These are phyloP conservation scores for Saccharomycopsis javanensis DNA, from an alignment of 805 yeast genomes.

Conservation along the genomic window DNA sequence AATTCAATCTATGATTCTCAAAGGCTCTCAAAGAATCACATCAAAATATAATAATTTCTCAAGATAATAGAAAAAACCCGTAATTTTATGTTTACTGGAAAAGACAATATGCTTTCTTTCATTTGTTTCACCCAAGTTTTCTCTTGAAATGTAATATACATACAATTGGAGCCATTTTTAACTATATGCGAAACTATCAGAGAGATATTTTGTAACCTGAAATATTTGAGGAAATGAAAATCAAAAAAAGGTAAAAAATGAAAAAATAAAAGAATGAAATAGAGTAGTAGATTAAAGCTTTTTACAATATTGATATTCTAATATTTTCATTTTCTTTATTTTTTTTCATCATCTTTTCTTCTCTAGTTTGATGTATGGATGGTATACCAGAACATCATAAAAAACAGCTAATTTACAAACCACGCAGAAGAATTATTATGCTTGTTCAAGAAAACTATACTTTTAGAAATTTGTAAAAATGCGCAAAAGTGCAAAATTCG, in stretches of 20 bases:
- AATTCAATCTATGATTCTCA: too few relatives aligned
- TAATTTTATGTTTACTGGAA: background rate
- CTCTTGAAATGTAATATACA: slow-evolving; percentile 30
- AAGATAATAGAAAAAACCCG: background rate
- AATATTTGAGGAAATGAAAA: slow-evolving; percentile 16
- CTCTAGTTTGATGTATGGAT: background rate
- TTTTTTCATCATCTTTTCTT: too few relatives aligned
- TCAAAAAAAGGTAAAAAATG: background rate
- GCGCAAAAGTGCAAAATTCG: too few relatives aligned
- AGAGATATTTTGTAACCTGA: slow-evolving; percentile 19
- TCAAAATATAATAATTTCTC: background rate
- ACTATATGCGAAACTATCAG: slow-evolving; percentile 20
- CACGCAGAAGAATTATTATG: background rate
- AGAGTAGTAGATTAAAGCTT: background rate
- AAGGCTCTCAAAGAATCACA: background rate
- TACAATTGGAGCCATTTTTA: slow-evolving; percentile 87
- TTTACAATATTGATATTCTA: background rate
- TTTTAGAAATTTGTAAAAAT: too few relatives aligned
- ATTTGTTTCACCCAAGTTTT: slow-evolving; percentile 18
- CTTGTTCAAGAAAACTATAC: too few relatives aligned
- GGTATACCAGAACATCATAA: too few relatives aligned
- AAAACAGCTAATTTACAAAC: too few relatives aligned
- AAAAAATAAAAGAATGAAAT: background rate
- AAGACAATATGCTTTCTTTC: background rate
- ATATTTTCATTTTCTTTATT: background rate